A percentile compares a stretch with the other conserved stretches of the same genome.
Conservation (phyloP, 2,329 filamentous ascomycete genomes). For the Colletotrichum godetiae region DNA sequence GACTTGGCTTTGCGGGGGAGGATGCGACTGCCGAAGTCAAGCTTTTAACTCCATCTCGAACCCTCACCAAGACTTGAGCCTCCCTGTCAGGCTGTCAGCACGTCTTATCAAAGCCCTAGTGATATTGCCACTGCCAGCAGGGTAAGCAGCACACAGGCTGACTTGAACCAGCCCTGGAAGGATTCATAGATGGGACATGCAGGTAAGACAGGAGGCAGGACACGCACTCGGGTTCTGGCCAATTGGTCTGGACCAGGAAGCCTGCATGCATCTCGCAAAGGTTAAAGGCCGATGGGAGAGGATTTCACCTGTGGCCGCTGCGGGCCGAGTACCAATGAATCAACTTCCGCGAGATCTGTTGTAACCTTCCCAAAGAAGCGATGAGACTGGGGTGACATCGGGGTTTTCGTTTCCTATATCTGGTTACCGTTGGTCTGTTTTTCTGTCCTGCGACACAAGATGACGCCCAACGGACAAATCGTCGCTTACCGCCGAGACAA, state of each 20-base stretch:
- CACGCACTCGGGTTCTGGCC: neutral
- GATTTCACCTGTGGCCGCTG: neutral
- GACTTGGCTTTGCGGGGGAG: neutral
- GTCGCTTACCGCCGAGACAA: conserved; percentile 11
- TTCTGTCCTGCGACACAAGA: neutral
- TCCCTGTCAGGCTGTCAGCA: conserved; percentile 22
- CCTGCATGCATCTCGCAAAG: conserved; percentile 11
- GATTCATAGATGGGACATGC: conserved; percentile 2
- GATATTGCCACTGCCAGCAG: conserved; percentile 11
- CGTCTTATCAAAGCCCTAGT: conserved; percentile 23
- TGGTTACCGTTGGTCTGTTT: conserved; percentile 2
- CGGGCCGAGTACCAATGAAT: neutral
- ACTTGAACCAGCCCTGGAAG: neutral
- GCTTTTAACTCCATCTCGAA: conserved; percentile 22
- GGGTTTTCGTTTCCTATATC: neutral
- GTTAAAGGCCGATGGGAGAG: neutral
- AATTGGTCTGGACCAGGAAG: conserved; percentile 14
- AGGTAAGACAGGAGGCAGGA: conserved; percentile 16
- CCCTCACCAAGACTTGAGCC: neutral
- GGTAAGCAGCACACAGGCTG: neutral
- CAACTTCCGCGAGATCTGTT: neutral
- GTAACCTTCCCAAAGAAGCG: conserved; percentile 24
- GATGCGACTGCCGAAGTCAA: conserved; percentile 17
- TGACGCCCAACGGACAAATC: neutral
- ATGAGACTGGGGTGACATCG: conserved; percentile 14